Conservation (phyloP, 495 filamentous ascomycete genomes). For the Terfezia claveryi region DNA sequence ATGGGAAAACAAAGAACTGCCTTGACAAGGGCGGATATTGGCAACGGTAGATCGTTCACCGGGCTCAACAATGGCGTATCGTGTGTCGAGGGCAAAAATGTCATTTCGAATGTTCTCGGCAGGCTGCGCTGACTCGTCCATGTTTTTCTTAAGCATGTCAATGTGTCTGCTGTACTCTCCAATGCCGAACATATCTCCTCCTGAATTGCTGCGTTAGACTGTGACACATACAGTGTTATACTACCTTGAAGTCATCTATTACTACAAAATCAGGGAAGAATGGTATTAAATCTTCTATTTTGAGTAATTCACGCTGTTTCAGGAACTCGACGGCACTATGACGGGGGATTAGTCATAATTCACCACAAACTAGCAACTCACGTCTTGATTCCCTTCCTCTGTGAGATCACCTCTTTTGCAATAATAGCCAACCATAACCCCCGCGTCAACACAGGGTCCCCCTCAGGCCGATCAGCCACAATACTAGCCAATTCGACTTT, state of each 20-base stretch:
- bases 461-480: slow-evolving; percentile 69
- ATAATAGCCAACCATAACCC: slow-evolving; percentile 83
- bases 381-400: slow-evolving; percentile 70
- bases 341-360: neutral
- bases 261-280: slow-evolving; percentile 99
- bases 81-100: slow-evolving; percentile 57
- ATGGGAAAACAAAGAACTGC: slow-evolving; percentile 95
- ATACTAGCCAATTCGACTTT: slow-evolving; percentile 73
- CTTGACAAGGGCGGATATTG: slow-evolving; percentile 61
- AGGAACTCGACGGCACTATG: slow-evolving; percentile 66
- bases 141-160: slow-evolving; percentile 71
- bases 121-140: slow-evolving; percentile 78
- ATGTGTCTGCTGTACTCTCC: slow-evolving; percentile 75
- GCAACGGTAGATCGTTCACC: slow-evolving; percentile 80
- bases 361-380: neutral
- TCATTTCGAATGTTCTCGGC: slow-evolving; percentile 73
- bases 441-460: slow-evolving; percentile 61
- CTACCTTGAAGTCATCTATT: slow-evolving; percentile 80
- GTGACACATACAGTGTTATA: neutral
- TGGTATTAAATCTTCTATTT: slow-evolving; percentile 89
- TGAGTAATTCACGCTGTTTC: slow-evolving; percentile 68
- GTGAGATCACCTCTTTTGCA: slow-evolving; percentile 77
- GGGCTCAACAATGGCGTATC: slow-evolving; percentile 91
- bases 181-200: slow-evolving; percentile 87
- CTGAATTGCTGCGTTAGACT: neutral